phyloP scores from a whole-genome alignment of 2,329 filamentous ascomycete species.

The Cladosporium cucumerinum region DNA sequence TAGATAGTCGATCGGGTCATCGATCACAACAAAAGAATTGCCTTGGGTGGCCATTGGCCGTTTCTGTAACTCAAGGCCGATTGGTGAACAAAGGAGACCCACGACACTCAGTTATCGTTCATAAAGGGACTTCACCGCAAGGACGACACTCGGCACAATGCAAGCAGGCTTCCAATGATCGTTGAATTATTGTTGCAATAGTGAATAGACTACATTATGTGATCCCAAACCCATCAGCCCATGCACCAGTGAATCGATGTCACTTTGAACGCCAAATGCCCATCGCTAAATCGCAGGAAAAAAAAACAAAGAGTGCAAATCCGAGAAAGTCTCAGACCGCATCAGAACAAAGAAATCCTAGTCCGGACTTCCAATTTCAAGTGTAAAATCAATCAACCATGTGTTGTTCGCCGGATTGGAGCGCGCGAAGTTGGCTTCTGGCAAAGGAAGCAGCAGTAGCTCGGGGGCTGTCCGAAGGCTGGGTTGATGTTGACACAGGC shows the following conservation, averaged over 20 bases:
- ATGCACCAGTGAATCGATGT: not conserved
- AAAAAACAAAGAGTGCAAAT: not conserved
- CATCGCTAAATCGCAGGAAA: conserved; percentile 17
- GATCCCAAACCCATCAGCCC: not conserved
- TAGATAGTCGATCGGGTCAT: not conserved
- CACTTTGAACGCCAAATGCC: conserved; percentile 1
- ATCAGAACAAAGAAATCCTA: not conserved
- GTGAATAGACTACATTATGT: conserved; percentile 8
- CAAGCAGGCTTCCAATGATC: not conserved
- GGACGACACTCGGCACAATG: not conserved
- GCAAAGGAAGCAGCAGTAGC: conserved; percentile 15
- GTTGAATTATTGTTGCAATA: not conserved
- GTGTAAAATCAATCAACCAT: conserved; percentile 9
- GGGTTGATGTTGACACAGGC: conserved; percentile 55
- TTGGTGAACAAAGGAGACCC: not conserved
- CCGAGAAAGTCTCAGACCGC: not conserved
- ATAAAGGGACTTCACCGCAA: not conserved
- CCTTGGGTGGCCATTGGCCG: not conserved
- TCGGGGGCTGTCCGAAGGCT: conserved; percentile 26
- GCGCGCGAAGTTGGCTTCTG: not conserved
- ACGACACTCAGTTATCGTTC: not conserved
- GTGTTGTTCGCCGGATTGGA: conserved; percentile 5
- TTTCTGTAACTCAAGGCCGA: not conserved
- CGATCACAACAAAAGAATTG: not conserved
- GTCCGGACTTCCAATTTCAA: not conserved